phyloP scores from a whole-genome alignment of 345 rosid species.

The Gossypium thurberi region DNA sequence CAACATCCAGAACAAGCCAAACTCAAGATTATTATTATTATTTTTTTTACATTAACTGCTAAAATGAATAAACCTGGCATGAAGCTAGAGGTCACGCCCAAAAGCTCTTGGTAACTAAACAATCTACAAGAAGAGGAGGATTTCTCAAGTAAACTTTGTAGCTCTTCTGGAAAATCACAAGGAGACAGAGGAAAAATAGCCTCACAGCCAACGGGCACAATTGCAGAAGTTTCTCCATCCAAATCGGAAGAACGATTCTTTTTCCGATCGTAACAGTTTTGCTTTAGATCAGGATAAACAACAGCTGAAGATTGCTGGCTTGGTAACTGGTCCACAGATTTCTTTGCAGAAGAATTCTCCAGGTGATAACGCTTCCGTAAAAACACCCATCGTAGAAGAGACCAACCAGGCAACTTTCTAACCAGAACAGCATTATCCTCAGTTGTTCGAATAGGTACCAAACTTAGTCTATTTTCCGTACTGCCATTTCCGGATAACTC shows the following conservation, averaged over 20 bases:
- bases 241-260: slow-evolving; percentile 31
- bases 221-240: slow-evolving; percentile 51
- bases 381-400: slow-evolving; percentile 40
- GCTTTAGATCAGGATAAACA: slow-evolving; percentile 62
- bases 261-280: slow-evolving; percentile 21
- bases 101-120: slow-evolving; percentile 71
- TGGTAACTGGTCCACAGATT: slow-evolving; percentile 39
- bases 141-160: slow-evolving; percentile 55
- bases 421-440: slow-evolving; percentile 19
- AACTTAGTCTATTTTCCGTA: slow-evolving; percentile 41
- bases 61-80: slow-evolving; percentile 42
- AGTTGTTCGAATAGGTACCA: slow-evolving; percentile 40
- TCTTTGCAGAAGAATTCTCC: slow-evolving; percentile 41
- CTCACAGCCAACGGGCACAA: slow-evolving; percentile 39
- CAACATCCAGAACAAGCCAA: background rate
- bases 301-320: slow-evolving; percentile 48
- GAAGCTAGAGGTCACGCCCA: slow-evolving; percentile 62
- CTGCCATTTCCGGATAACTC: slow-evolving; percentile 6
- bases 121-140: slow-evolving; percentile 77
- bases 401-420: slow-evolving; percentile 46
- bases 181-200: slow-evolving; percentile 34
- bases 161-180: slow-evolving; percentile 46
- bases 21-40: background rate
- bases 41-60: background rate
- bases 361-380: slow-evolving; percentile 23